These are phyloP conservation scores for Eucalyptus polyanthemos DNA, from an alignment of 345 rosid species.

Conservation along the genomic window DNA sequence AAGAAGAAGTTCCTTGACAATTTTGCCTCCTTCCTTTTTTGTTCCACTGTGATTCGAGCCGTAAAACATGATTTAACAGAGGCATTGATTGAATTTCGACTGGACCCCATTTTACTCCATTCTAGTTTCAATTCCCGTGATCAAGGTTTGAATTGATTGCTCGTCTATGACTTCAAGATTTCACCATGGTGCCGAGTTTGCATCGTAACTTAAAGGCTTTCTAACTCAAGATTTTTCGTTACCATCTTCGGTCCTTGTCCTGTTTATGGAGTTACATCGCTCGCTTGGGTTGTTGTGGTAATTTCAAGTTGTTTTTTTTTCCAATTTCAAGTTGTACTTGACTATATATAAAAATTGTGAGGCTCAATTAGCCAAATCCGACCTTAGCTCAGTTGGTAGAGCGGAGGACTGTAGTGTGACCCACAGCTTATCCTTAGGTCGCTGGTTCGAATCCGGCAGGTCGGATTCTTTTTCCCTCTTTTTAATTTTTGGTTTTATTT, in stretches of 20 bases:
- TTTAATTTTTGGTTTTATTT: too few relatives aligned
- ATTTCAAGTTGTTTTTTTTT: too few relatives aligned
- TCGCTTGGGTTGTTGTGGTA: too few relatives aligned
- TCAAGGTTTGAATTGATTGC: neutral
- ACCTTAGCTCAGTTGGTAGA: slow-evolving; percentile 99
- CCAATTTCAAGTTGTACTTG: fast-evolving
- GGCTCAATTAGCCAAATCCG: neutral
- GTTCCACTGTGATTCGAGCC: neutral
- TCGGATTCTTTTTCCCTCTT: slow-evolving; percentile 2
- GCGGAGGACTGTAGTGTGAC: slow-evolving; percentile 96
- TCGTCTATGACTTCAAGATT: neutral
- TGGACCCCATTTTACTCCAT: neutral
- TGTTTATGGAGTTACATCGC: too few relatives aligned
- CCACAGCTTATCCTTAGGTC: slow-evolving; percentile 15
- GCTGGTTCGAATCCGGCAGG: slow-evolving; percentile 55
- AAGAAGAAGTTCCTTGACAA: neutral
- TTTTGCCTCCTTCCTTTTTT: neutral
- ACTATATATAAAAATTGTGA: neutral
- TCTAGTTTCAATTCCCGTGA: too few relatives aligned
- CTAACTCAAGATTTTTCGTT: neutral
- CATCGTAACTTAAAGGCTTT: neutral
- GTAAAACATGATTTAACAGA: neutral
- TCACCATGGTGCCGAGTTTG: neutral
- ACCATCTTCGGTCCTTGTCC: neutral
- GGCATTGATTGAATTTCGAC: neutral